phyloP scores from a whole-genome alignment of 2,329 filamentous ascomycete species.

The Verticillium tricorpus region DNA sequence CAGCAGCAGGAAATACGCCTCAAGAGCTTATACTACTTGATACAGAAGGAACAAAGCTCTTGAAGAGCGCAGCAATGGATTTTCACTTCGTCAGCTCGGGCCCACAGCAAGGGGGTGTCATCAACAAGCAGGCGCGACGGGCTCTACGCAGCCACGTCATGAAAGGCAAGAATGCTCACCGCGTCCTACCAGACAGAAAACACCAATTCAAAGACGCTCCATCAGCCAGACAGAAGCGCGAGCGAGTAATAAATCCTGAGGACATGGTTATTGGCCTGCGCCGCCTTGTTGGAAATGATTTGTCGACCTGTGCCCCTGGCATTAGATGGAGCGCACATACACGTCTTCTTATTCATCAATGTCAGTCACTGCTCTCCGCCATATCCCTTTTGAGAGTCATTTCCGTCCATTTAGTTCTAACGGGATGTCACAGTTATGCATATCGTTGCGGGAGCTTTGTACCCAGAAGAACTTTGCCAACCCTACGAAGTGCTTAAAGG shows the following conservation, averaged over 20 bases:
- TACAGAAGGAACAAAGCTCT: neutral
- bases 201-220: no score
- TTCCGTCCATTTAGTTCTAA: neutral
- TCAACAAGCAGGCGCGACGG: conserved; percentile 6
- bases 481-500: neutral
- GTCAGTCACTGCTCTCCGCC: neutral
- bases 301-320: neutral
- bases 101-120: neutral
- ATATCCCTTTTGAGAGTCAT: neutral
- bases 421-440: neutral
- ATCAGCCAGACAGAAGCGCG: no score
- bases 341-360: neutral
- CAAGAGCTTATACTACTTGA: no score
- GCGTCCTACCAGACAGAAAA: no score
- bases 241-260: neutral
- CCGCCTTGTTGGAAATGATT: neutral
- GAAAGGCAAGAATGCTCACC: conserved; percentile 9
- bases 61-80: neutral
- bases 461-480: neutral
- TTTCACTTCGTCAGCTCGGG: neutral
- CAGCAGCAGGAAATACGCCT: no score
- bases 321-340: neutral
- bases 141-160: conserved; percentile 13
- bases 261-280: neutral
- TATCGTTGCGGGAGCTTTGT: neutral